Base-by-base conservation (phyloP, 176 grass and related monocot genomes). In the Carex myosuroides region DNA sequence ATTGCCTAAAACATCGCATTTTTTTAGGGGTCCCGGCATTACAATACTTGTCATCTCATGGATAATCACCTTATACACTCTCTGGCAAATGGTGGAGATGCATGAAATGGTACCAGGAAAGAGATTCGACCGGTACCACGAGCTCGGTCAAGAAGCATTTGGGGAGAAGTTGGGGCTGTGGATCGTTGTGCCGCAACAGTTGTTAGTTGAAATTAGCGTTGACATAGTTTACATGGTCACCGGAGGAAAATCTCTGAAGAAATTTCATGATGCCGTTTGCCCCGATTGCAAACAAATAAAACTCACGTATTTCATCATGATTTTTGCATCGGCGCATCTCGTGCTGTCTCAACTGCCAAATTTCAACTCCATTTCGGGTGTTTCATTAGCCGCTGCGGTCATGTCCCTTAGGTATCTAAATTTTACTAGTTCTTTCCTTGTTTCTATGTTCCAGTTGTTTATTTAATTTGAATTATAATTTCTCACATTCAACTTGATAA, bases 61-160 rank as follows among this genome's bases (percentile, higher is more conserved):
- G 95, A 85, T 97, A 83, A 90, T 97, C 77, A 97, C 95, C 13
- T 84, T 97, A 4, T 97, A 97, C 87, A 97, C 95, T 8, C 92
- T 97, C 2, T 97, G 95, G 95, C 95, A 97, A 84, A 97, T 97
- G 95, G 95, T 94, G 37, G 92, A 97, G 85, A 97, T 98, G 95
- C 95, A 98, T 39, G 95, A 98, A 87, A 94, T 94, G 92, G 90
- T 98, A 3, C 95, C 95, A 0, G 95, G 95, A 1, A 98, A 94
- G 82, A 81, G 95, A 8, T 98, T 98, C 55, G 95, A 98, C n/a
- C 39, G 95, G 7, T 98, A 98, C 86, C 95, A 98, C 30, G 95
- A 98, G 86, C 92, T 98, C 0, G 95, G 90, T 5, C 95, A 98
- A 78, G 89, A 98, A 29, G 95, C 92, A 0, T 98, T 98, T 53